Evolutionary conservation across 129 eudicot species (phyloP).

Genomic region (Arctium minus): DNA sequence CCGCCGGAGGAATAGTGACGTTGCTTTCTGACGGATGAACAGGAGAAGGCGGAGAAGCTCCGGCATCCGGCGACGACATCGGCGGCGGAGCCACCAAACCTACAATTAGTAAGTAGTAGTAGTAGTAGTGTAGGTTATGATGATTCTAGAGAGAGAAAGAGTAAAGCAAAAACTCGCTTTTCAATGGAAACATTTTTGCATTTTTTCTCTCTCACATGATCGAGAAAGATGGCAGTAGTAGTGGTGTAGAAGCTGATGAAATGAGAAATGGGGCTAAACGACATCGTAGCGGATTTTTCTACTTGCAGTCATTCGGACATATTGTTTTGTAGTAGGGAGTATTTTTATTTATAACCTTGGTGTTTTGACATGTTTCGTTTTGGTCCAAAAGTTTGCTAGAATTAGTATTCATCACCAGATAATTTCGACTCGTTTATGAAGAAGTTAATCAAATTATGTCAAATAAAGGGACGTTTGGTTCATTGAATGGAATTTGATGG

Average conservation of each 20-base stretch:
- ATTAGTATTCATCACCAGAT: not conserved
- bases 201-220: conserved; percentile 6
- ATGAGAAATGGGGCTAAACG: conserved; percentile 24
- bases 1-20: conserved; percentile 20
- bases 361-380: not conserved
- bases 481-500: too few relatives aligned
- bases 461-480: too few relatives aligned
- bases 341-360: not conserved
- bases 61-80: conserved; percentile 38
- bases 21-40: conserved; percentile 13
- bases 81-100: conserved; percentile 24
- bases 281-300: conserved; percentile 17
- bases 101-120: not conserved
- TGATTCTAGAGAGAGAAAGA: conserved; percentile 2
- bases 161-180: conserved; percentile 22
- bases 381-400: not conserved
- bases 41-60: conserved; percentile 33
- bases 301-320: not conserved
- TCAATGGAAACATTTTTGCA: not conserved
- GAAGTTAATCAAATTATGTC: too few relatives aligned
- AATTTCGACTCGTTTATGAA: too few relatives aligned
- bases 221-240: conserved; percentile 16
- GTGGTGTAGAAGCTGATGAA: conserved; percentile 18
- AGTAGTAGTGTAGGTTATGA: conserved; percentile 15
- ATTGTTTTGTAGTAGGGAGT: not conserved